Conservation (phyloP, 164 flowering plant species). For the Warburgia ugandensis region DNA sequence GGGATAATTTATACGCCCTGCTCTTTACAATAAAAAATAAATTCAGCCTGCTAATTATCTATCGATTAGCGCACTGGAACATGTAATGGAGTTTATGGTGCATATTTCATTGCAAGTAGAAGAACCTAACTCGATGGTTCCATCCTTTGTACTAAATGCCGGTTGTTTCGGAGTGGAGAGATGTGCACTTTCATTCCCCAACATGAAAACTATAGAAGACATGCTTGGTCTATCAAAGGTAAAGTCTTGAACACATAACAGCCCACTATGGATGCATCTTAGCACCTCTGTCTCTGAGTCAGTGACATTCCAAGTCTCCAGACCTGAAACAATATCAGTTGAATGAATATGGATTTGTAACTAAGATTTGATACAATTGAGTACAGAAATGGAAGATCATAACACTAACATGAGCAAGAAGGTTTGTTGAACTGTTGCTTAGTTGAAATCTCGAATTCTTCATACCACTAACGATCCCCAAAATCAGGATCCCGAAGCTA, state of each 20-base stretch:
- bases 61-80: no score
- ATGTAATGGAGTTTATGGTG: no score
- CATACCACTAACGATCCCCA: slow-evolving; percentile 11
- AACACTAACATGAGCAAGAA: not conserved
- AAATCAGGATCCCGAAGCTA: slow-evolving; percentile 7
- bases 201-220: slow-evolving; percentile 3
- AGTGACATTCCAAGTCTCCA: slow-evolving; percentile 1
- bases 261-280: slow-evolving; percentile 7
- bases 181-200: slow-evolving; percentile 11
- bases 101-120: no score
- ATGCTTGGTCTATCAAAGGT: slow-evolving; percentile 9
- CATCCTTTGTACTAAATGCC: no score
- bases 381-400: not conserved
- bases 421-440: not conserved
- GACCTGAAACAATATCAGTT: slow-evolving; percentile 2
- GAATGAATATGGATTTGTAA: not conserved
- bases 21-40: no score
- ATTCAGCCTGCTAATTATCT: no score
- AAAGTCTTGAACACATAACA: slow-evolving; percentile 11
- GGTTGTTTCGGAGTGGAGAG: slow-evolving; percentile 11
- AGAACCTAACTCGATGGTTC: no score
- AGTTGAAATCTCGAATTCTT: slow-evolving; percentile 20
- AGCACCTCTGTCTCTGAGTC: not conserved
- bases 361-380: not conserved
- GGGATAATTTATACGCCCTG: no score